phyloP scores from a whole-genome alignment of 129 eudicot species.

The Glebionis coronaria region DNA sequence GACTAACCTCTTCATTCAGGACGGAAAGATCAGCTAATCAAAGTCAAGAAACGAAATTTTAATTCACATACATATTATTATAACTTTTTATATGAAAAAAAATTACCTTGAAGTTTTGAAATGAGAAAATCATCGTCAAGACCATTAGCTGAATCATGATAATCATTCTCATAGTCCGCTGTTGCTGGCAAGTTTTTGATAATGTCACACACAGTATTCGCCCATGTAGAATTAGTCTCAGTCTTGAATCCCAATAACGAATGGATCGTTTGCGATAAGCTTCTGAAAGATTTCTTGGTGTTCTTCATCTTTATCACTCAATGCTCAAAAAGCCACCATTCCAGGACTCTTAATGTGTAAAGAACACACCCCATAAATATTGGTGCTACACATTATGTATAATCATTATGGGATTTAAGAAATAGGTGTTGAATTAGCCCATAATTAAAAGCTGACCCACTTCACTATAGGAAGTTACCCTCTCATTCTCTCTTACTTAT shows the following conservation, averaged over 20 bases:
- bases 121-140: conserved; percentile 17
- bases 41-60: conserved; percentile 1
- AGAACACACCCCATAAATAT: no score
- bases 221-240: conserved; percentile 29
- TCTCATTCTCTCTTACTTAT: conserved; percentile 23
- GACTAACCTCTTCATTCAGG: conserved; percentile 28
- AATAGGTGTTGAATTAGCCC: conserved; percentile 29
- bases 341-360: no score
- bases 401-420: conserved; percentile 8
- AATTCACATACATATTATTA: conserved; percentile 10
- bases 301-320: conserved; percentile 32
- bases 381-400: conserved; percentile 16
- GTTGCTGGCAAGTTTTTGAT: conserved; percentile 39
- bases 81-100: background rate
- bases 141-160: conserved; percentile 19
- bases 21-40: conserved; percentile 31
- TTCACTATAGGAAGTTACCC: conserved; percentile 30
- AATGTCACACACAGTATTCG: conserved; percentile 32
- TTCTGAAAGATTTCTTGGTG: conserved; percentile 29
- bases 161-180: conserved; percentile 33
- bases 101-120: conserved; percentile 27
- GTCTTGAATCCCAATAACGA: conserved; percentile 35
- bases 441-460: conserved; percentile 41
- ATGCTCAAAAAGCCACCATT: no score
- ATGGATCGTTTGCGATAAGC: conserved; percentile 34